Conservation (phyloP, 208 protist species). For the Crithidia expoeki region DNA sequence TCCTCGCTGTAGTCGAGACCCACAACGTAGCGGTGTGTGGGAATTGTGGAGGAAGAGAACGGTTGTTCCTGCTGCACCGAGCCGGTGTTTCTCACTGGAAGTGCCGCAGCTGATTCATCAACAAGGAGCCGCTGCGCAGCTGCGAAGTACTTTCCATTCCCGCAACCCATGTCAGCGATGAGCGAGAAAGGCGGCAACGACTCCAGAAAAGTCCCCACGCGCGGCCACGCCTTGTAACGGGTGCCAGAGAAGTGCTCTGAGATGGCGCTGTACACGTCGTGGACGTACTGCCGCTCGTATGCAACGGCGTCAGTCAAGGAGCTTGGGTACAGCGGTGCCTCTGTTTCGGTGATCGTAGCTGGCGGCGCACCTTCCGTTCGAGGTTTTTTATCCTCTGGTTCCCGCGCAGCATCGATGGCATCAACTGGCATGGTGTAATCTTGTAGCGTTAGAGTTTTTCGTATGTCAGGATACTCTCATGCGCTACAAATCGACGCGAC, state of each 20-base stretch:
- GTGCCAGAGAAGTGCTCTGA: constrained; percentile 85
- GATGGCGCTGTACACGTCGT: constrained; percentile 86
- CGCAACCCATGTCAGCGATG: constrained; percentile 86
- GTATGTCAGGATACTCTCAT: not conserved
- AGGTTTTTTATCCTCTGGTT: not conserved
- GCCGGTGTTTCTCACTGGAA: not conserved
- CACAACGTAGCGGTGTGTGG: constrained; percentile 57
- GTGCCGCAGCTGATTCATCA: not conserved
- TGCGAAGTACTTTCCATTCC: constrained; percentile 91
- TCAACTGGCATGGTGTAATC: not conserved
- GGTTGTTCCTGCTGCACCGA: not conserved
- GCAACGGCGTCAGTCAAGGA: constrained; percentile 17
- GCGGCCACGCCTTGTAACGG: constrained; percentile 90
- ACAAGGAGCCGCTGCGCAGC: constrained; percentile 19
- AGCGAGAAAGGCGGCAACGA: constrained; percentile 57
- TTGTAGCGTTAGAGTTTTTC: not conserved
- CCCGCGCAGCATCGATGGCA: not conserved
- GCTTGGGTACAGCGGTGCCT: constrained; percentile 2
- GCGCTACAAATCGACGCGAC: not conserved
- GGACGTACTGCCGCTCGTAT: constrained; percentile 76
- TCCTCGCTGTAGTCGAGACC: constrained; percentile 72
- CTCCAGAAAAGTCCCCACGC: constrained; percentile 72
- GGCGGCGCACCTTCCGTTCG: not conserved
- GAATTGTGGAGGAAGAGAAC: not conserved
- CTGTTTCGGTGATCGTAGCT: not conserved